Evolutionary conservation across 441 rosid species (phyloP).

Genomic region (Metrosideros polymorpha): DNA sequence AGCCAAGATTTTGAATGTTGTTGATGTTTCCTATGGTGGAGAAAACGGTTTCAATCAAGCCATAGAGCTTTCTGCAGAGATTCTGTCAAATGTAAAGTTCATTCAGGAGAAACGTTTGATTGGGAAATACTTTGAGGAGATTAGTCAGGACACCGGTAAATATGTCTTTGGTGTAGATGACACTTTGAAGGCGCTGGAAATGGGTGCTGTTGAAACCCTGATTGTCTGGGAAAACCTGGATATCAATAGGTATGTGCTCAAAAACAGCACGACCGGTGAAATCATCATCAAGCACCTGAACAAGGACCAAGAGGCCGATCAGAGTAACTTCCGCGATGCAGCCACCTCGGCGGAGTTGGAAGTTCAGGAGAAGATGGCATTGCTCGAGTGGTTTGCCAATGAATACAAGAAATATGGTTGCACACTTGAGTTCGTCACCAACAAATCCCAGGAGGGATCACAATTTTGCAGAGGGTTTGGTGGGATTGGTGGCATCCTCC

Average conservation of each 20-base stretch:
- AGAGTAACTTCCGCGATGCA: slow-evolving; percentile 43
- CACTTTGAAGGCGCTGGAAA: slow-evolving; percentile 62
- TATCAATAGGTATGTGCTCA: slow-evolving; percentile 37
- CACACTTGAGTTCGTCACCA: slow-evolving; percentile 49
- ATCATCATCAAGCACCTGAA: slow-evolving; percentile 38
- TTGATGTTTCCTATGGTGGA: slow-evolving; percentile 83
- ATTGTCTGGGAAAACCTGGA: slow-evolving; percentile 87
- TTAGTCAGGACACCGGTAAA: slow-evolving; percentile 76
- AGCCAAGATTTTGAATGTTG: slow-evolving; percentile 73
- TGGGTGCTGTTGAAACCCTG: slow-evolving; percentile 79
- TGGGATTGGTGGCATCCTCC: slow-evolving; percentile 54
- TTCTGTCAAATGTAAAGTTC: slow-evolving; percentile 69
- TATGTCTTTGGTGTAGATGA: slow-evolving; percentile 76
- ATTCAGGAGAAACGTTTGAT: slow-evolving; percentile 73
- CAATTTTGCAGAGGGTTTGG: slow-evolving; percentile 60
- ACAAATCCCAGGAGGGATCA: slow-evolving; percentile 65
- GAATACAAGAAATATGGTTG: slow-evolving; percentile 60
- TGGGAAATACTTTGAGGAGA: slow-evolving; percentile 82
- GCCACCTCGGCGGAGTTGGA: slow-evolving; percentile 41
- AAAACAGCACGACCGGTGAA: slow-evolving; percentile 35
- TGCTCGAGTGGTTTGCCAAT: slow-evolving; percentile 58
- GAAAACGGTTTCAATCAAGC: slow-evolving; percentile 83
- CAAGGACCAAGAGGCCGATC: slow-evolving; percentile 48
- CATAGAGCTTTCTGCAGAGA: slow-evolving; percentile 75
- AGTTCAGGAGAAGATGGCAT: slow-evolving; percentile 43